Percentiles rank a stretch among this genome's conserved stretches.
These are phyloP conservation scores for Hydnomerulius pinastri DNA, from an alignment of 768 basidiomycete genomes.

Conservation along the genomic window DNA sequence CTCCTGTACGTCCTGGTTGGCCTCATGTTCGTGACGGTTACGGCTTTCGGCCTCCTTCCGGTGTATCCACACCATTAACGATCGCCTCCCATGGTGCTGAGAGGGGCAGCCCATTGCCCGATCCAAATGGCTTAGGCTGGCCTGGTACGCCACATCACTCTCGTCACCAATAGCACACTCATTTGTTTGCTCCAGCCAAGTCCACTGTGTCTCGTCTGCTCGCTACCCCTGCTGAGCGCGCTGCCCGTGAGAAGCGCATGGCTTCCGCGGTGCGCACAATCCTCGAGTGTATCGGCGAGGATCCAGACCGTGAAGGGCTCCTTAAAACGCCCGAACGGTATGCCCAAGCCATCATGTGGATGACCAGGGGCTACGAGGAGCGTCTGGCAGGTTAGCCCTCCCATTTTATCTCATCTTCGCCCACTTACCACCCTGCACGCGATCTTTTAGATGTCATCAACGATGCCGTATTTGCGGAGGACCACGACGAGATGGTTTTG, in stretches of 20 bases:
- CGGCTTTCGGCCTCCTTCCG: constrained; percentile 76
- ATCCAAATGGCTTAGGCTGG: constrained; percentile 86
- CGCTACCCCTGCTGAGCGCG: constrained; percentile 72
- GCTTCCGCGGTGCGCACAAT: constrained; percentile 85
- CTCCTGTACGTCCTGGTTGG: constrained; percentile 18
- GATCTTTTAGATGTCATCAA: constrained; percentile 85
- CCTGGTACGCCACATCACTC: constrained; percentile 58
- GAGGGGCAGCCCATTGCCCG: constrained; percentile 39
- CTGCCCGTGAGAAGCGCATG: constrained; percentile 74
- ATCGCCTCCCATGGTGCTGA: constrained; percentile 28
- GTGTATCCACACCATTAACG: constrained; percentile 59
- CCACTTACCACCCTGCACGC: constrained; percentile 10
- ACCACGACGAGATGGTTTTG: constrained; percentile 99
- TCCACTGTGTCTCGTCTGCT: constrained; percentile 84
- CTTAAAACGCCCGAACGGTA: constrained; percentile 92
- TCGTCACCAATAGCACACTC: constrained; percentile 8
- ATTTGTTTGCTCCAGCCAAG: constrained; percentile 61
- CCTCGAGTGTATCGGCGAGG: constrained; percentile 97
- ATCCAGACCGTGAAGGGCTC: constrained; percentile 93
- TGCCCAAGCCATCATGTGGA: constrained; percentile 97
- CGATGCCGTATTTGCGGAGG: constrained; percentile 96
- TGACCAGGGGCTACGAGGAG: constrained; percentile 99
- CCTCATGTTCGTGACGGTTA: constrained; percentile 70
- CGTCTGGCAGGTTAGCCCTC: constrained; percentile 74
- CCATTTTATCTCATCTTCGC: constrained; percentile 14